Evolutionary conservation across 2,329 filamentous ascomycete genomes (phyloP), one percentile per base, ranked within the genome.

Genomic region (Pseudogymnoascus sp.): DNA sequence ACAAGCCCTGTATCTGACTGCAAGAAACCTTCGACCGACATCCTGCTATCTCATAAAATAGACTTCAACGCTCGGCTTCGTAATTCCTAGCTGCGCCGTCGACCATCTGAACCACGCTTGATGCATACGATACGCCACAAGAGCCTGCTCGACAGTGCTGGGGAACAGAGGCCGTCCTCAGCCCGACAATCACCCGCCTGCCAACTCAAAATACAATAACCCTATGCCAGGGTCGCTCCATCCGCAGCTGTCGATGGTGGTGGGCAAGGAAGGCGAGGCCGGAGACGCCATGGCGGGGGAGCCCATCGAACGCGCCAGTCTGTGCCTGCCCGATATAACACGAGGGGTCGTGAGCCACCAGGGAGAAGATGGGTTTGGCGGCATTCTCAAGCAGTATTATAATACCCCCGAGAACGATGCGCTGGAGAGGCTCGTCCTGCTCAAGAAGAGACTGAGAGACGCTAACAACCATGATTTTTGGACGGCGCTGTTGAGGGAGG

Each of bases 391-490:
- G n/a, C 64, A 66, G 31, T 71, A 77, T 69, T 78, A 77, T 63
- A 73, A 75, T 12, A 74, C 75, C 4, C 76, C 78, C 10, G 84
- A 89, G 71, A 85, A 77, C 73, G 82, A 83, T 71, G 84, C 84
- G 38, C 77, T 82, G 47, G 85, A 89, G 72, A 77, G 79, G 60
- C 73, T 89, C 60, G 78, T 87, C 25, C 73, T 76, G 28, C 76
- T 90, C 63, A 90, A 90, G 73, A 73, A 76, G 60, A 74, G 75
- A 16, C 74, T 90, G 16, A 77, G 79, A 60, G 75, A 75, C 18
- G 76, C 82, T 60, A 78, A 82, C 60, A 80, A 78, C 1, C 80
- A 85, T 64, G 77, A 81, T 60, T 89, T 90, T 74, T 90, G 86
- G 86, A 76, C 76, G 50, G 75, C 81, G 21, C 75, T 89, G 63